These are phyloP conservation scores for Leishmania arabica DNA, from an alignment of 208 protist species.

Conservation along the genomic window DNA sequence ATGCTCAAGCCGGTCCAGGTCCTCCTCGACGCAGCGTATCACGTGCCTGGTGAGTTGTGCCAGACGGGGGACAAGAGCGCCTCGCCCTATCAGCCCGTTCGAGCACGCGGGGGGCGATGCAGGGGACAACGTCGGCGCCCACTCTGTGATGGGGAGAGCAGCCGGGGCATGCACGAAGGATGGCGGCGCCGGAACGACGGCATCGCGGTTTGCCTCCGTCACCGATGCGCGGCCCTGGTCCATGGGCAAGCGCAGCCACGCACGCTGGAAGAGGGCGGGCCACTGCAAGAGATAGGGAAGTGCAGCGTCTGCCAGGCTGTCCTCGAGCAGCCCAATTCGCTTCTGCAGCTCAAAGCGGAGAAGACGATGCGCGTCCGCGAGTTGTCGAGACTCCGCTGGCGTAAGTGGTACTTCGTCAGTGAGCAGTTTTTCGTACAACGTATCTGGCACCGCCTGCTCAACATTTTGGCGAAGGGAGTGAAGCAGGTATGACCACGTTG, in stretches of 20 bases:
- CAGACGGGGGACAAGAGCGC: conserved; percentile 14
- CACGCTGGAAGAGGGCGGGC: conserved; percentile 56
- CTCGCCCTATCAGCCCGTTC: not conserved
- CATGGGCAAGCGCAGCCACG: conserved; percentile 59
- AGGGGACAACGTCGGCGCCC: not conserved
- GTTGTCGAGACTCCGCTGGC: conserved; percentile 18
- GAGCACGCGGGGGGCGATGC: not conserved
- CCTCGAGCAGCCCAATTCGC: conserved; percentile 76
- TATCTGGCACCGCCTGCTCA: conserved; percentile 24
- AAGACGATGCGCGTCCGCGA: conserved; percentile 43
- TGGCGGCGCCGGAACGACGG: not conserved
- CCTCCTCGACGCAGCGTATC: conserved; percentile 13
- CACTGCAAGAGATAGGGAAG: conserved; percentile 59
- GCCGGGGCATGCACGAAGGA: not conserved
- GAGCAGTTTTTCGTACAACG: conserved; percentile 39
- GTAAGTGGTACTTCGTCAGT: conserved; percentile 23
- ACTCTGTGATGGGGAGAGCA: not conserved
- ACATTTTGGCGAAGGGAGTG: conserved; percentile 49
- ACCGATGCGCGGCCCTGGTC: not conserved
- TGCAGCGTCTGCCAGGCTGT: conserved; percentile 69
- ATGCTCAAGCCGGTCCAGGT: conserved; percentile 16
- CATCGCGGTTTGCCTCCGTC: not conserved
- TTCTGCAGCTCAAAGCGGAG: conserved; percentile 79
- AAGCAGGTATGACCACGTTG: conserved; percentile 69
- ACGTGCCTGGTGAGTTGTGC: conserved; percentile 21